Evolutionary conservation across 306 rosid genomes (phyloP), one percentile per base, ranked within the genome.

Genomic region (Fagus crenata): DNA sequence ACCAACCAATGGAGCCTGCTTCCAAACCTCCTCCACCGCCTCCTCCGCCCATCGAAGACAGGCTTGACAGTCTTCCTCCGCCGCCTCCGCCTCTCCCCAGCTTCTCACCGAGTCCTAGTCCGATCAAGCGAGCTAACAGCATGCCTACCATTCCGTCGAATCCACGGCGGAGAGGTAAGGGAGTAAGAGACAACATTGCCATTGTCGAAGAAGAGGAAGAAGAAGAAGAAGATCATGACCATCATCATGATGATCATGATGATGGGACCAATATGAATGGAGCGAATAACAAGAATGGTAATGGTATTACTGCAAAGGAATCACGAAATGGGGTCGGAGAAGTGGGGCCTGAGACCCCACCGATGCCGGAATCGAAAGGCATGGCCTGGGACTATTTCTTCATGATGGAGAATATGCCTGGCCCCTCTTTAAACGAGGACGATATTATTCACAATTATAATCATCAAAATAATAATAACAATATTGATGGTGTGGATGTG

Each of bases 381-480:
- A 77, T 80, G 86, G 82, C 93, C 18, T 93, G 98, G 98, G 98
- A 93, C 63, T 93, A 87, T 69, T 93, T 93, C 85, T 91, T 93
- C 76, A 83, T 17, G 83, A 83, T 85, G 84, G 91, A 88, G 1
- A 79, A 81, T 13, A 86, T 88, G 91, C 77, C 90, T 1, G 93
- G 90, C 1, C 78, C 87, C 17, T 84, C 90, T 6, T 65, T 93
- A 82, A 69, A 69, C 49, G 92, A 18, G 35, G 89, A 86, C 54
- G 86, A 15, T 39, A 49, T 9, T 22, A 22, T 22, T 22, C 28
- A 22, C 28, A 22, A 22, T 22, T 22, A 22, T 22, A 22, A 22
- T 22, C 28, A 22, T 22, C 28, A 22, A 22, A 22, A 22, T 22
- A 22, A 22, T 22, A 22, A 22, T 22, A 22, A 22, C 28, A 22